Percentiles rank a stretch among this genome's conserved stretches.
Evolutionary conservation across 2,329 filamentous ascomycete genomes (phyloP).

Genomic region (Fusarium pseudocircinatum): DNA sequence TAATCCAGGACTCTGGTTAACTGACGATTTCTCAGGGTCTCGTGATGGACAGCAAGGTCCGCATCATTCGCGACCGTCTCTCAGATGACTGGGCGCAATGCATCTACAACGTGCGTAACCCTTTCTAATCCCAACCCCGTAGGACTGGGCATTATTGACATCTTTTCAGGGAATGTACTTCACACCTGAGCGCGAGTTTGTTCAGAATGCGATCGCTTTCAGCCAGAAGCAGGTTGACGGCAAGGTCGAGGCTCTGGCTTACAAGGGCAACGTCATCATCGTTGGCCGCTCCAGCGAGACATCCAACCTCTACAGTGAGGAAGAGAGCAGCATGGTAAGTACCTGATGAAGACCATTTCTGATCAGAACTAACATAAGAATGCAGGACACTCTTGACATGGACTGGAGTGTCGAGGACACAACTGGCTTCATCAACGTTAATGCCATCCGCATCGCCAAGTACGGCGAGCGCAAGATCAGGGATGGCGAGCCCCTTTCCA

Average conservation of each 20-base stretch:
- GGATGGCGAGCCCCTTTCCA: background rate
- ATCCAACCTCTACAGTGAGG: background rate
- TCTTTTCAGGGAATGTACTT: background rate
- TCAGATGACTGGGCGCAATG: background rate
- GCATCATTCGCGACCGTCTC: background rate
- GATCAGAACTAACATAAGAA: background rate
- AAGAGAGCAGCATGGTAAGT: background rate
- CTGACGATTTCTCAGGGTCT: background rate
- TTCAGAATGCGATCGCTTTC: background rate
- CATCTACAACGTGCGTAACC: background rate
- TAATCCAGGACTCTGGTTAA: too few species aligned
- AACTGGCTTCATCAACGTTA: background rate
- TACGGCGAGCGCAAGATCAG: background rate
- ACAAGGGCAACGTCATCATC: background rate
- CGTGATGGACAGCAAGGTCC: background rate
- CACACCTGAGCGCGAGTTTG: background rate
- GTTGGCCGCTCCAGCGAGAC: background rate
- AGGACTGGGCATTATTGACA: background rate
- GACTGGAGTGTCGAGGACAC: background rate
- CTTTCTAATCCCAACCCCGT: too few species aligned
- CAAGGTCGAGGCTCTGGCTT: background rate
- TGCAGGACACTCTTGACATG: background rate
- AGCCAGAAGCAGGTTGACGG: background rate
- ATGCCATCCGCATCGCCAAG: background rate
- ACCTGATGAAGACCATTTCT: fast-evolving